Conservation (phyloP, 768 basidiomycete species). For the Cystobasidium tubakii region DNA sequence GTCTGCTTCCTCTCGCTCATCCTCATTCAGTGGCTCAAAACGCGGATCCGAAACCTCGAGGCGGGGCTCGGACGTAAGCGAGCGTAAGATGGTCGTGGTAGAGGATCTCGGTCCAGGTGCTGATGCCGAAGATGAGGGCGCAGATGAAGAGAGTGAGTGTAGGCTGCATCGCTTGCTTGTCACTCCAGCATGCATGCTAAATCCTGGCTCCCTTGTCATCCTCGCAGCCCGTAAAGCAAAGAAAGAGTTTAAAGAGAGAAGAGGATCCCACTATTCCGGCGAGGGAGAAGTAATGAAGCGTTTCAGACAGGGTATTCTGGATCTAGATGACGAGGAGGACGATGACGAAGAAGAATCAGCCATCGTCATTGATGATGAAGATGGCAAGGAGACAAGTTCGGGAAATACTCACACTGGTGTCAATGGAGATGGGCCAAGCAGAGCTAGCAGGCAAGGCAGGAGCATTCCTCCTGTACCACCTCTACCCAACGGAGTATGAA, state of each 20-base stretch:
- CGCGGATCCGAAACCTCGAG: conserved; percentile 20
- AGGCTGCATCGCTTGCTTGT: too few species aligned
- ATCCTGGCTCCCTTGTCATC: too few species aligned
- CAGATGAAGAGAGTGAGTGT: conserved; percentile 32
- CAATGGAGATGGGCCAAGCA: not conserved
- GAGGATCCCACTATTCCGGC: conserved; percentile 13
- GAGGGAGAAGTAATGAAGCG: conserved; percentile 36
- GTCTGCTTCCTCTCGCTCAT: conserved; percentile 15
- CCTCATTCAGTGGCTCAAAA: conserved; percentile 24
- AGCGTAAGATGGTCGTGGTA: conserved; percentile 33
- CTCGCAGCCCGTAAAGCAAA: conserved; percentile 20
- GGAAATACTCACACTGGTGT: not conserved
- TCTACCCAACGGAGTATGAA: conserved; percentile 9
- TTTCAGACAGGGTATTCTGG: conserved; percentile 5
- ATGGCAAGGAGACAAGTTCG: not conserved
- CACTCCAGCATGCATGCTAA: too few species aligned
- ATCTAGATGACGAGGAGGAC: not conserved
- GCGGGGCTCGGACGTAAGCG: conserved; percentile 25
- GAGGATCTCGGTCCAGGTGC: conserved; percentile 34
- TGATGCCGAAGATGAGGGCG: conserved; percentile 32
- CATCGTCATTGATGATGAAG: not conserved
- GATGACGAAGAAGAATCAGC: conserved; percentile 16
- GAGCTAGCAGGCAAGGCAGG: not conserved
- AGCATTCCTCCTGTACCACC: conserved; percentile 32
- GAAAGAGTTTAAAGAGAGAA: conserved; percentile 28